These are phyloP conservation scores for Ustulina deusta DNA, from an alignment of 2,329 filamentous ascomycete genomes.

Conservation along the genomic window DNA sequence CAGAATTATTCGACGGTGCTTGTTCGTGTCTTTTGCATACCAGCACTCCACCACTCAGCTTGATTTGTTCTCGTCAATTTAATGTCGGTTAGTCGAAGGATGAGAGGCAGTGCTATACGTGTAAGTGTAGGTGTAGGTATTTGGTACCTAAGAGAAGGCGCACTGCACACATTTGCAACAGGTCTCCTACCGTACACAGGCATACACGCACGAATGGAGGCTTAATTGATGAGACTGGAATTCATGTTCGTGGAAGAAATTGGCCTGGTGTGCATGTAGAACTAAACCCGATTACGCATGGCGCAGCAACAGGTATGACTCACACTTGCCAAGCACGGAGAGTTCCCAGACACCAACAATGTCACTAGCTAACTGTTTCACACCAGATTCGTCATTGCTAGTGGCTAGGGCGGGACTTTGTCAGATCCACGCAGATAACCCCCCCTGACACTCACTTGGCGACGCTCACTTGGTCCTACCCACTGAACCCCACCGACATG, in stretches of 20 bases:
- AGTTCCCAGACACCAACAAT: background rate
- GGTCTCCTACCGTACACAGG: no score
- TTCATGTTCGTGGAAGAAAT: no score
- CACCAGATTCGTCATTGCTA: slow-evolving; percentile 42
- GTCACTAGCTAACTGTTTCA: slow-evolving; percentile 47
- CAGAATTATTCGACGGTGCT: background rate
- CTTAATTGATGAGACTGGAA: background rate
- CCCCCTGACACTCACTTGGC: slow-evolving; percentile 13
- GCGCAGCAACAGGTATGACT: slow-evolving; percentile 45
- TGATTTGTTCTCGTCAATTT: no score
- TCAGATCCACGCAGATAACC: slow-evolving; percentile 35
- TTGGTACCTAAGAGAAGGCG: background rate
- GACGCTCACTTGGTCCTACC: slow-evolving; percentile 19
- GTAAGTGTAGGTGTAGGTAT: no score
- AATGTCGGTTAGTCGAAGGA: no score
- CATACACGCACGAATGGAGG: background rate
- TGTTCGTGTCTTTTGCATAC: background rate
- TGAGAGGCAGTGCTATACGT: background rate
- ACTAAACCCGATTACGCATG: slow-evolving; percentile 31
- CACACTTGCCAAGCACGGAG: slow-evolving; percentile 44
- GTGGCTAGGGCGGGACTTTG: slow-evolving; percentile 45
- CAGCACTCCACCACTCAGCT: background rate
- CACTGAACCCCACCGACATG: background rate
- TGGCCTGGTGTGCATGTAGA: slow-evolving; percentile 4
- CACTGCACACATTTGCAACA: background rate